Conservation (phyloP, 768 basidiomycete genomes). For the Lactarius quietus region DNA sequence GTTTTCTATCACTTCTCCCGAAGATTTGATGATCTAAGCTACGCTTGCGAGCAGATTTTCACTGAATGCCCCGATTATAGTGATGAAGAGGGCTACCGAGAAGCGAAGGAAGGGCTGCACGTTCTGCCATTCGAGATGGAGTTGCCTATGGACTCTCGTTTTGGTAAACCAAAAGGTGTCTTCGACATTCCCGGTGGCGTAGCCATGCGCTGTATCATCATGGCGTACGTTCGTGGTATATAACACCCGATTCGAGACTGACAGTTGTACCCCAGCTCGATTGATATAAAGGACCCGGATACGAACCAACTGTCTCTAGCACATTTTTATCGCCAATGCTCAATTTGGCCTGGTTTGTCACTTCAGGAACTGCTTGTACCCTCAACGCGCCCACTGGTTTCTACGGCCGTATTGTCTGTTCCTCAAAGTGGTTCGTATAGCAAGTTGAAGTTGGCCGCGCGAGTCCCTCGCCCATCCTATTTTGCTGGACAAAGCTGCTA, state of each 20-base stretch:
- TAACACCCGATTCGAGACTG: neutral
- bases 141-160: constrained; percentile 53
- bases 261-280: constrained; percentile 44
- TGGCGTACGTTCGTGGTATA: constrained; percentile 51
- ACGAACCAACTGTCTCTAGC: constrained; percentile 68
- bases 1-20: constrained; percentile 79
- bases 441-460: constrained; percentile 61
- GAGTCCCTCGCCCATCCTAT: constrained; percentile 71
- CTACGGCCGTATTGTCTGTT: constrained; percentile 50
- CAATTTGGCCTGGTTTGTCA: constrained; percentile 74
- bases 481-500: constrained; percentile 77
- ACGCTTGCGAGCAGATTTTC: constrained; percentile 30
- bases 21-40: constrained; percentile 48
- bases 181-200: constrained; percentile 55
- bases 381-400: constrained; percentile 54
- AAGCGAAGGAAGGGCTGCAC: constrained; percentile 64
- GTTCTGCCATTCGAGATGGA: constrained; percentile 67
- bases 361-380: constrained; percentile 58
- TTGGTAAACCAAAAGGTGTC: constrained; percentile 55
- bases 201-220: constrained; percentile 71
- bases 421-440: constrained; percentile 50
- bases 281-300: constrained; percentile 67
- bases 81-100: constrained; percentile 60
- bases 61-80: constrained; percentile 42
- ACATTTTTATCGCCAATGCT: constrained; percentile 84